Evolutionary conservation across 2,329 filamentous ascomycete genomes (phyloP).

Genomic region (Xylaria multiplex): DNA sequence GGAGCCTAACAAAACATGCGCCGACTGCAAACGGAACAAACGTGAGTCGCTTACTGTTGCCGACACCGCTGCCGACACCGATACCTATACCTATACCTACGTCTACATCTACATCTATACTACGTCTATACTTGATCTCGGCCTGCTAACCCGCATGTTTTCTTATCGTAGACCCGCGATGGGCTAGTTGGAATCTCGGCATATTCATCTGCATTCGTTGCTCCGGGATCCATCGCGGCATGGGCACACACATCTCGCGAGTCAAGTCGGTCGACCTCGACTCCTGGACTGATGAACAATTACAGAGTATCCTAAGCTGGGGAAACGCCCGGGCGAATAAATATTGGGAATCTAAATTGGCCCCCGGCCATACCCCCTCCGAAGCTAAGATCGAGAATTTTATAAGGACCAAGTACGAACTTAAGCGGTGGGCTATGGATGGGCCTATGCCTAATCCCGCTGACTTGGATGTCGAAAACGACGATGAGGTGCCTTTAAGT

Average conservation of each 20-base stretch:
- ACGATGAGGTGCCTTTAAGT: slow-evolving; percentile 79
- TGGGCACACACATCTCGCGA: slow-evolving; percentile 98
- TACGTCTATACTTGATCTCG: background rate
- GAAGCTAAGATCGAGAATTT: slow-evolving; percentile 99
- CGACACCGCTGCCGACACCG: background rate
- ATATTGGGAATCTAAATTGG: slow-evolving; percentile 97
- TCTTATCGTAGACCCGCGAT: slow-evolving; percentile 79
- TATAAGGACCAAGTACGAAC: slow-evolving; percentile 98
- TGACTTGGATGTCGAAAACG: slow-evolving; percentile 82
- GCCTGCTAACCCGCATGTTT: slow-evolving; percentile 13
- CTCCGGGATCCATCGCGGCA: slow-evolving; percentile 97
- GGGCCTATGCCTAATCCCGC: slow-evolving; percentile 93
- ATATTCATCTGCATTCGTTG: slow-evolving; percentile 98
- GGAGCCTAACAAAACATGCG: slow-evolving; percentile 94
- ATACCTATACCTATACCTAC: background rate
- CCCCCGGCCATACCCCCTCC: slow-evolving; percentile 88
- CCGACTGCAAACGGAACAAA: slow-evolving; percentile 99
- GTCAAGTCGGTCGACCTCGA: slow-evolving; percentile 99
- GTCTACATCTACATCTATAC: background rate
- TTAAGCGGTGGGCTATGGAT: slow-evolving; percentile 99
- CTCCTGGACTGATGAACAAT: slow-evolving; percentile 97
- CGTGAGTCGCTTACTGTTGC: slow-evolving; percentile 65
- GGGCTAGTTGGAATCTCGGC: slow-evolving; percentile 98
- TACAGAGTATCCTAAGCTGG: slow-evolving; percentile 94
- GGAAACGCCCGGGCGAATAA: slow-evolving; percentile 97